Base-by-base conservation (phyloP, 331 rosid species). In the Cydonia oblonga region DNA sequence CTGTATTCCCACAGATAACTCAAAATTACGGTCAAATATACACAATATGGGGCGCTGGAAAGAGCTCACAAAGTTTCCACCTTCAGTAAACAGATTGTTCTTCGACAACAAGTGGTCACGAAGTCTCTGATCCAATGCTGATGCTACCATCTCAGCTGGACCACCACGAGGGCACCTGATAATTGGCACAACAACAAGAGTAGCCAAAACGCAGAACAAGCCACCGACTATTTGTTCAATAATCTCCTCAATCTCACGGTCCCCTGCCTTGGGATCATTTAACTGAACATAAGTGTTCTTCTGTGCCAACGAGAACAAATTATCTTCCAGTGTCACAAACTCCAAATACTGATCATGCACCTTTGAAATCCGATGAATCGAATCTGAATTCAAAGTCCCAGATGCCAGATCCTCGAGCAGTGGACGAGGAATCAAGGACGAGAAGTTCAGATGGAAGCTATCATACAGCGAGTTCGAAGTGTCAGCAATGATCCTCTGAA, bases 261-360 rank as follows among this genome's bases (percentile, higher is more conserved):
- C 97, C 51, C 96, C 96, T 9, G 96, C 97, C 0, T 93, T 86
- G 12, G 97, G 96, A 75, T 92, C 96, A 44, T 92, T 92, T 28
- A 92, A 76, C 71, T 90, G 96, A 67, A 88, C 85, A 67, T 85
- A 92, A 60, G 78, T 83, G 60, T 88, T 81, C 70, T 84, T 84
- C 81, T 90, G 86, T 26, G 89, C 90, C 79, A 92, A 80, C 1
- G 97, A 90, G 66, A 92, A 92, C 29, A 92, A 74, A 66, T 88
- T 85, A 64, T 92, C 96, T 51, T 92, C 97, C 11, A 92, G 75
- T 0, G 97, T 89, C 19, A 92, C 95, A 75, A 89, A 92, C 83
- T 92, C 97, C 73, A 92, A 81, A 71, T 92, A 92, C 84, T 92
- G 97, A 80, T 92, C 97, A 30, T 92, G 97, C 46, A 92, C 95